Evolutionary conservation across 208 protist genomes (phyloP).

Genomic region (Crithidia mellificae): DNA sequence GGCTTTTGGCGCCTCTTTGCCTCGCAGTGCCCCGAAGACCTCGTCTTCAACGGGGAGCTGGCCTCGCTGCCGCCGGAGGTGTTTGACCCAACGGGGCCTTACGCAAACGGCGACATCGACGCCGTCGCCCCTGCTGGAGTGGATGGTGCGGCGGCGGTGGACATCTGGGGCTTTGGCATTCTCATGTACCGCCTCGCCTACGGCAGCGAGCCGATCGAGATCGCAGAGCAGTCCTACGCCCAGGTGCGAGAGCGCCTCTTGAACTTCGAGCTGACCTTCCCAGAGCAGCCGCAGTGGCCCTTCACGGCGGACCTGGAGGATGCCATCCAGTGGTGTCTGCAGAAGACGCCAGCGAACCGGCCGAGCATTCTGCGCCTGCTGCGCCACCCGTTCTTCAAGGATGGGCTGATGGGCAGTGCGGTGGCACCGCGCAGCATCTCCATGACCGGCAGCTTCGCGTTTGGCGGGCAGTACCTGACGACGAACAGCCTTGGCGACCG

Average conservation of each 20-base stretch:
- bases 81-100: constrained; percentile 49
- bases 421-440: constrained; percentile 24
- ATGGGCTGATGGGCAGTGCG: constrained; percentile 19
- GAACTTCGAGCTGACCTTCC: constrained; percentile 44
- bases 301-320: constrained; percentile 53
- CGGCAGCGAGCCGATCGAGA: constrained; percentile 56
- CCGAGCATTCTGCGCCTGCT: constrained; percentile 62
- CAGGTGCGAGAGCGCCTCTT: constrained; percentile 50
- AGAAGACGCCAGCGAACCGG: constrained; percentile 51
- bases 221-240: constrained; percentile 59
- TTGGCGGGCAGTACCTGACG: constrained; percentile 15
- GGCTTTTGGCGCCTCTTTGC: constrained; percentile 76
- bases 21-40: constrained; percentile 69
- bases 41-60: constrained; percentile 85
- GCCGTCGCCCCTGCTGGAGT: constrained; percentile 18
- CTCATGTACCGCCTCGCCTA: constrained; percentile 87
- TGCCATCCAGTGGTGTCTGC: constrained; percentile 60
- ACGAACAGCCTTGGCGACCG: constrained; percentile 27
- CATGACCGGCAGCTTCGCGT: constrained; percentile 31
- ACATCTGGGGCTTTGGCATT: constrained; percentile 82
- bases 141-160: constrained; percentile 45
- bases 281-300: constrained; percentile 40
- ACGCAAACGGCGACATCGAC: constrained; percentile 34
- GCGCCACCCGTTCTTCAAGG: constrained; percentile 60
- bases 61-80: constrained; percentile 80